Evolutionary conservation across 2,329 filamentous ascomycete species (phyloP).

Genomic region (Chrysoporthe austroafricana): DNA sequence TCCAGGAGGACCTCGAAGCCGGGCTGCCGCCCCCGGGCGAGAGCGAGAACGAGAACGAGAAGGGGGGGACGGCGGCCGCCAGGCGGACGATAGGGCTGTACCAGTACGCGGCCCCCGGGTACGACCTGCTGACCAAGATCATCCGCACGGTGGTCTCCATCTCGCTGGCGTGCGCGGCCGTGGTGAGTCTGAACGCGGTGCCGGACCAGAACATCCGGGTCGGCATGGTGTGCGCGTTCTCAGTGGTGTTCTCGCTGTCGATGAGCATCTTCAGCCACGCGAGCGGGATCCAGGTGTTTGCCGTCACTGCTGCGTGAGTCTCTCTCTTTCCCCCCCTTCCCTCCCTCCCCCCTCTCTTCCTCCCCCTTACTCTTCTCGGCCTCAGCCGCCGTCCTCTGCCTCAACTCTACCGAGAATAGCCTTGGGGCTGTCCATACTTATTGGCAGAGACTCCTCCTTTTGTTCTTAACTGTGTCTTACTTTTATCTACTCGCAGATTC

Average conservation of each 20-base stretch:
- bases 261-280: slow-evolving; percentile 35
- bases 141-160: slow-evolving; percentile 31
- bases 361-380: neutral
- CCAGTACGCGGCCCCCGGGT: slow-evolving; percentile 15
- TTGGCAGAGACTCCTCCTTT: too few relatives aligned
- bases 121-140: slow-evolving; percentile 20
- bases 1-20: slow-evolving; percentile 9
- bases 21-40: neutral
- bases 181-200: slow-evolving; percentile 32
- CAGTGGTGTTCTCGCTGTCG: slow-evolving; percentile 34
- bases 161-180: slow-evolving; percentile 31
- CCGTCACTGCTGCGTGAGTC: slow-evolving; percentile 35
- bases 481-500: slow-evolving; percentile 8
- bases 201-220: slow-evolving; percentile 29
- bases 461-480: too few relatives aligned
- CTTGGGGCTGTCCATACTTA: too few relatives aligned
- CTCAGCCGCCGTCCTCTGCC: too few relatives aligned
- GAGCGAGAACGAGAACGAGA: neutral
- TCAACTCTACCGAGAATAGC: too few relatives aligned
- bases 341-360: neutral
- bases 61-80: slow-evolving; percentile 11
- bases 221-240: slow-evolving; percentile 35
- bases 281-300: slow-evolving; percentile 36
- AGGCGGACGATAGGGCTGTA: slow-evolving; percentile 22
- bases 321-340: too few relatives aligned